Conservation (phyloP, 768 basidiomycete species). For the Rhodocollybia butyracea region DNA sequence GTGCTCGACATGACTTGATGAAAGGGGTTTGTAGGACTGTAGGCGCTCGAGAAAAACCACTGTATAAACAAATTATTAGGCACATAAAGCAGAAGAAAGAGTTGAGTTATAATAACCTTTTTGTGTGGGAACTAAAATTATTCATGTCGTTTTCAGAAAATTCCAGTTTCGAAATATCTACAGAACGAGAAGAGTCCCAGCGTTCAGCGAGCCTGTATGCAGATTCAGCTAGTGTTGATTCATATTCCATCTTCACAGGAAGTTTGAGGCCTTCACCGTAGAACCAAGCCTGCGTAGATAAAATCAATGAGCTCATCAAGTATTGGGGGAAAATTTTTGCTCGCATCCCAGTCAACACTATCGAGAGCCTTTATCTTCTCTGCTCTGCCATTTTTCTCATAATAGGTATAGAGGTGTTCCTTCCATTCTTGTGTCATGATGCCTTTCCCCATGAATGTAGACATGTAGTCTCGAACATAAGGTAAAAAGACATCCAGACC, state of each 20-base stretch:
- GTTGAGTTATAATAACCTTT: conserved; percentile 45
- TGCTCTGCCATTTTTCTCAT: conserved; percentile 48
- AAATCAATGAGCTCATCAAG: not conserved
- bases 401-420: conserved; percentile 72
- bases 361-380: conserved; percentile 67
- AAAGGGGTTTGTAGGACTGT: conserved; percentile 58
- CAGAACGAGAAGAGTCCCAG: conserved; percentile 66
- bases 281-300: conserved; percentile 64
- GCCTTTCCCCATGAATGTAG: conserved; percentile 76
- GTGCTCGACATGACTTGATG: conserved; percentile 51
- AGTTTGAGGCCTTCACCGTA: conserved; percentile 74
- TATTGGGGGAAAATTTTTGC: conserved; percentile 19
- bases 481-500: conserved; percentile 82
- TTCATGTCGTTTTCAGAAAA: conserved; percentile 63
- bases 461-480: conserved; percentile 79
- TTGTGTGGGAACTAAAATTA: conserved; percentile 67
- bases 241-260: conserved; percentile 74
- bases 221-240: conserved; percentile 62
- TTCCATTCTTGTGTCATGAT: conserved; percentile 87
- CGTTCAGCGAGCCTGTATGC: conserved; percentile 69
- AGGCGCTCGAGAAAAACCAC: conserved; percentile 86
- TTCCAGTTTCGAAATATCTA: conserved; percentile 40
- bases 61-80: conserved; percentile 20
- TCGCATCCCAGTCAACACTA: conserved; percentile 74
- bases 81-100: not conserved